phyloP scores from a whole-genome alignment of 495 filamentous ascomycete species.

The Penicillium ucsense region DNA sequence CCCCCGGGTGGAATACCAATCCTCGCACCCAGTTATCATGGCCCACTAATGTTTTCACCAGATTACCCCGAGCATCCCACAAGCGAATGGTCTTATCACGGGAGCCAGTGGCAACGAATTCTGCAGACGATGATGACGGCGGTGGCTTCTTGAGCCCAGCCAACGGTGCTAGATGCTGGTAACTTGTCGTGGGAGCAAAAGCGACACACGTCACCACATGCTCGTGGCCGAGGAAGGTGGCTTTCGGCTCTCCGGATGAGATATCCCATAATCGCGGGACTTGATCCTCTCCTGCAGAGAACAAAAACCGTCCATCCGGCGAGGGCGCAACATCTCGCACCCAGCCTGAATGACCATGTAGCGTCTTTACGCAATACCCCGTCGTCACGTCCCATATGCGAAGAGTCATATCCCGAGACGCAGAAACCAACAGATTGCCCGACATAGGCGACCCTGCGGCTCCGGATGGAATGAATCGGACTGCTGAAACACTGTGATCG shows the following conservation, averaged over 20 bases:
- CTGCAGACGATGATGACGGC: constrained; percentile 59
- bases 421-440: constrained; percentile 48
- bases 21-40: constrained; percentile 96
- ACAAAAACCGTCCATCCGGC: constrained; percentile 69
- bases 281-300: constrained; percentile 76
- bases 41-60: constrained; percentile 78
- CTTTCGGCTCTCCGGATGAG: constrained; percentile 55
- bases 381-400: constrained; percentile 39
- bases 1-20: constrained; percentile 85
- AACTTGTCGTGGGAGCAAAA: constrained; percentile 73
- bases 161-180: constrained; percentile 64
- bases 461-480: constrained; percentile 85
- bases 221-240: constrained; percentile 80
- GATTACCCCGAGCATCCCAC: constrained; percentile 79
- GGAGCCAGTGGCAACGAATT: constrained; percentile 85
- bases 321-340: constrained; percentile 78
- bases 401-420: constrained; percentile 31
- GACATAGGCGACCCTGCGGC: constrained; percentile 59
- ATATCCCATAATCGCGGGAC: constrained; percentile 82
- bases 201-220: constrained; percentile 84
- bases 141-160: constrained; percentile 76
- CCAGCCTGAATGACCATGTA: constrained; percentile 40
- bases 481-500: constrained; percentile 80
- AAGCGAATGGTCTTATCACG: constrained; percentile 87
- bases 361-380: constrained; percentile 13